Conservation (phyloP, 2,329 filamentous ascomycete genomes). For the Septoria linicola region DNA sequence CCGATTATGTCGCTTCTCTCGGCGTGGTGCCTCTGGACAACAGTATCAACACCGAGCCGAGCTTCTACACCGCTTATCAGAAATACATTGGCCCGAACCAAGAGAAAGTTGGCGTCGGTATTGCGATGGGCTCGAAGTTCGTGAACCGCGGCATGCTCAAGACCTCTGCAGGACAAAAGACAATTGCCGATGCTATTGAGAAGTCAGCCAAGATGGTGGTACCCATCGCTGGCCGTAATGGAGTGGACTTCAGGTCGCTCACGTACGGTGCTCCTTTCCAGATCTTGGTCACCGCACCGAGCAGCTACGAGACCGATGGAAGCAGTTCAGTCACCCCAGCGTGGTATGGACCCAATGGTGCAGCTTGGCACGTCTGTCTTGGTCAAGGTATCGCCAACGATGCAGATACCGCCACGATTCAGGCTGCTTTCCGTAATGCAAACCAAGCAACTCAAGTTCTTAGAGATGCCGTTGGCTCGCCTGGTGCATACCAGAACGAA, state of each 20-base stretch:
- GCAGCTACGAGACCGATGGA: slow-evolving; percentile 18
- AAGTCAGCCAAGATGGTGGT: background rate
- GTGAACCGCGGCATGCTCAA: slow-evolving; percentile 19
- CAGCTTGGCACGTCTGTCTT: slow-evolving; percentile 14
- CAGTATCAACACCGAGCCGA: background rate
- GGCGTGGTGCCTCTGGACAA: slow-evolving; percentile 6
- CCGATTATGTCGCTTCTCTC: slow-evolving; percentile 9
- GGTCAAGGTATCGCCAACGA: background rate
- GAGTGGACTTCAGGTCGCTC: slow-evolving; percentile 2
- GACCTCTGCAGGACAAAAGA: slow-evolving; percentile 9
- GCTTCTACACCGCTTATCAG: slow-evolving; percentile 6
- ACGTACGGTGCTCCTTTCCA: slow-evolving; percentile 2
- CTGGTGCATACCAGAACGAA: slow-evolving; percentile 31
- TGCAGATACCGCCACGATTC: slow-evolving; percentile 2
- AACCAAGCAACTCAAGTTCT: slow-evolving; percentile 18
- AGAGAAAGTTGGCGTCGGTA: slow-evolving; percentile 24
- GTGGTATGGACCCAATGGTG: slow-evolving; percentile 17
- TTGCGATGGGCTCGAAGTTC: slow-evolving; percentile 20
- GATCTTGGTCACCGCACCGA: slow-evolving; percentile 23
- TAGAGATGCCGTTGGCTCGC: slow-evolving; percentile 3
- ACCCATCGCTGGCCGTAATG: background rate
- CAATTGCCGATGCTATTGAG: slow-evolving; percentile 11
- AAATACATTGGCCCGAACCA: slow-evolving; percentile 25
- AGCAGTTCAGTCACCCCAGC: slow-evolving; percentile 25
- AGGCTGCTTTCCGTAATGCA: slow-evolving; percentile 17